phyloP scores from a whole-genome alignment of 2,329 filamentous ascomycete genomes.

The Fusarium robinianum region DNA sequence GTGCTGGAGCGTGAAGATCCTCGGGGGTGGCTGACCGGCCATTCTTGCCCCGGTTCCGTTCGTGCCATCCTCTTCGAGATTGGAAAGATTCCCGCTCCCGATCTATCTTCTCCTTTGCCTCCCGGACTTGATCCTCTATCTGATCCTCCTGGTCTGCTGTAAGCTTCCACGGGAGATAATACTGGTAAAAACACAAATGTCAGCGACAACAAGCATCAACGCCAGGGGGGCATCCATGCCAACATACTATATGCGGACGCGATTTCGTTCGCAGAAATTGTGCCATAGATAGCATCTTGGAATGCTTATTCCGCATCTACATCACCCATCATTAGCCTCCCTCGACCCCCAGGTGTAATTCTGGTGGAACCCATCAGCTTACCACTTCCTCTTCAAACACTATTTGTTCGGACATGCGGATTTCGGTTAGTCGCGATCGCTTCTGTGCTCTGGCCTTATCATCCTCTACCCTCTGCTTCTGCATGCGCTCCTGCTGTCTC shows the following conservation, averaged over 20 bases:
- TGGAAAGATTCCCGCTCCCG: constrained; percentile 69
- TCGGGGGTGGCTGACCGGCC: constrained; percentile 5
- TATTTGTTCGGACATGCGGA: constrained; percentile 71
- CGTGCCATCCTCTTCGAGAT: constrained; percentile 47
- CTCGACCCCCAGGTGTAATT: neutral
- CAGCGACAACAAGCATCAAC: constrained; percentile 10
- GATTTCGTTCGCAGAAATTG: constrained; percentile 73
- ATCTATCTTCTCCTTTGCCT: constrained; percentile 65
- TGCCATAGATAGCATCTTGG: constrained; percentile 71
- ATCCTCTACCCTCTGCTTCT: constrained; percentile 73
- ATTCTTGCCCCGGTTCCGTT: constrained; percentile 31
- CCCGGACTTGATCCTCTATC: constrained; percentile 71
- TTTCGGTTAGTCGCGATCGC: constrained; percentile 62
- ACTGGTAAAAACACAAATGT: constrained; percentile 64
- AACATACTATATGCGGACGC: constrained; percentile 73
- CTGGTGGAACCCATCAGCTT: constrained; percentile 43
- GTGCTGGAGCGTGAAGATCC: constrained; percentile 22
- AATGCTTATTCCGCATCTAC: constrained; percentile 78
- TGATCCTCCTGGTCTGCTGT: constrained; percentile 68
- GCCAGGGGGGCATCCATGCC: neutral
- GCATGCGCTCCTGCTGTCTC: constrained; percentile 76
- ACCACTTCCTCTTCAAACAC: constrained; percentile 78
- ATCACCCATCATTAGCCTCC: constrained; percentile 22
- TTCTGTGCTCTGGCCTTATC: constrained; percentile 69
- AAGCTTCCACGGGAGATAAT: constrained; percentile 83